Base-by-base conservation (phyloP, 257 asterid genomes). In the Ophiorrhiza pumila region DNA sequence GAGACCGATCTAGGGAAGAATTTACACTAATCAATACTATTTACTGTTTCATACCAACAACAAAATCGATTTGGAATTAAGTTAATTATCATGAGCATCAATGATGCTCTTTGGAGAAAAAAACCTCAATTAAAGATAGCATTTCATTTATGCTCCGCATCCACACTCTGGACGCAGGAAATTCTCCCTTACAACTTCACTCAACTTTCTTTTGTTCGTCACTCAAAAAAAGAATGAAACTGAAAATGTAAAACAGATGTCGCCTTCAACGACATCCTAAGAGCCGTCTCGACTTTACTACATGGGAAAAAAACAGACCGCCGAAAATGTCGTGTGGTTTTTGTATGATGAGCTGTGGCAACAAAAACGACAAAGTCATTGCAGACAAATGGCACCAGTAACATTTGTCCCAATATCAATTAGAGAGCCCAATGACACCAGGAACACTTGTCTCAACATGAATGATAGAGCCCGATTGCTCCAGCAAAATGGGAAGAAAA, bases 361-460 rank as follows among this genome's bases (percentile, higher is more conserved):
- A 18, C n/a, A 37, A 35, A 39, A 39, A 63, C 17, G 3, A n/a
- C 32, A 56, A 14, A n/a, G n/a, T n/a, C 3, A 50, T 50, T 50
- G n/a, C 60, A n/a, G 22, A 58, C n/a, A 34, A 9, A 27, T 12
- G 20, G 32, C 62, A 23, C 29, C 64, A 35, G 29, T 35, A 22
- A 39, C 18, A 8, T 50, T n/a, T 50, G 11, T 41, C 4, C 12
- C 29, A 29, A 14, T 25, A 23, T 31, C 41, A 58, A 34, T 18
- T 17, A 32, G 43, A 32, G 25, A 60, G 66, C 58, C 59, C 72
- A 47, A 29, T 47, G 29, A 22, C 42, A 7, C 9, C 11, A 29
- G 59, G 31, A 31, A n/a, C 69, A 64, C 69, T 45, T 39, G 69
- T 64, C 69, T 37, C 14, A 41, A 41, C 50, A 15, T 20, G 52